Evolutionary conservation across 331 rosid species (phyloP).

Genomic region (Quercus phellos): DNA sequence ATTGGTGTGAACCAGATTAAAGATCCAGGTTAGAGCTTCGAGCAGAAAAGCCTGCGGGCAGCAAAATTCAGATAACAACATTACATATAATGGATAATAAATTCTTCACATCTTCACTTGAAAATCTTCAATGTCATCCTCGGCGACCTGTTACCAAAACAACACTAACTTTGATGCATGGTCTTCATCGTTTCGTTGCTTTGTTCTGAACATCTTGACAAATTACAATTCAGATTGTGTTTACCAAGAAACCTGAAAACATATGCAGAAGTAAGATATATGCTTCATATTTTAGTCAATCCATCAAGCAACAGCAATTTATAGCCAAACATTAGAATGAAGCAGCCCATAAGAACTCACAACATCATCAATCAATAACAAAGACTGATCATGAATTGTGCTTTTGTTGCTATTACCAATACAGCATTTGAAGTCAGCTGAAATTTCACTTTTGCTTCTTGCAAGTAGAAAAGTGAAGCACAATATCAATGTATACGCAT

Average conservation of each 20-base stretch:
- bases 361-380: constrained; percentile 65
- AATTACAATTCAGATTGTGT: neutral
- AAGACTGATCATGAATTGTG: constrained; percentile 76
- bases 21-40: constrained; percentile 85
- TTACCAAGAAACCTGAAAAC: neutral
- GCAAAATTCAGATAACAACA: constrained; percentile 3
- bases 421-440: constrained; percentile 76
- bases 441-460: constrained; percentile 84
- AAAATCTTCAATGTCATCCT: constrained; percentile 65
- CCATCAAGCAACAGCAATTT: no score
- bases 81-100: constrained; percentile 22
- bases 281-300: neutral
- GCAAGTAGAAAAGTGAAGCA: neutral
- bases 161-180: no score
- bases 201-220: neutral
- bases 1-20: constrained; percentile 77
- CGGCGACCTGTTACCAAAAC: no score
- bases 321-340: neutral
- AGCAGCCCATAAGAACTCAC: constrained; percentile 34
- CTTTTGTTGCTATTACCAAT: constrained; percentile 87
- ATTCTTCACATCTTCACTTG: constrained; percentile 78
- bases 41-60: constrained; percentile 61
- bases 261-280: neutral
- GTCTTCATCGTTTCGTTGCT: constrained; percentile 41
- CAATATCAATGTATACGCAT: no score